phyloP scores from a whole-genome alignment of 129 eudicot genomes.

The Saussurea involucrata region DNA sequence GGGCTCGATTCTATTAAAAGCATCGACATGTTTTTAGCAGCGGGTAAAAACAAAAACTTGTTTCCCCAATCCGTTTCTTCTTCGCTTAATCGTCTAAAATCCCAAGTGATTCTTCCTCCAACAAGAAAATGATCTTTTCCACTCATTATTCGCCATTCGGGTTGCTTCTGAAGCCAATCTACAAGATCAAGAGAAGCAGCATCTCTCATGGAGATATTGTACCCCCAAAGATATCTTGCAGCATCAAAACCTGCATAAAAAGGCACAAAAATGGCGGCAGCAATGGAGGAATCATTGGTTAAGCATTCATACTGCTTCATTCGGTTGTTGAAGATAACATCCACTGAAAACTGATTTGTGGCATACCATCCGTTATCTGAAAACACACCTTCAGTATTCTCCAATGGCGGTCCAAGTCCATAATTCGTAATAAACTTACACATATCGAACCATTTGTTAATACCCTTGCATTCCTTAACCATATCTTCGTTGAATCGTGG shows the following conservation, averaged over 20 bases:
- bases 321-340: conserved; percentile 68
- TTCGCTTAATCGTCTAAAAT: conserved; percentile 59
- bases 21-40: conserved; percentile 85
- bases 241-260: conserved; percentile 89
- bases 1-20: conserved; percentile 92
- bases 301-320: conserved; percentile 93
- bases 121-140: conserved; percentile 93
- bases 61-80: conserved; percentile 84
- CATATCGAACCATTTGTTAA: conserved; percentile 79
- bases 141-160: conserved; percentile 77
- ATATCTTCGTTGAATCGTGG: conserved; percentile 72
- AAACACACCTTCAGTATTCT: conserved; percentile 72
- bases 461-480: conserved; percentile 66
- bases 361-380: conserved; percentile 74
- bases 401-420: conserved; percentile 85
- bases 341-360: conserved; percentile 82
- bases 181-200: conserved; percentile 75
- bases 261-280: conserved; percentile 89
- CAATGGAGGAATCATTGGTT: conserved; percentile 72
- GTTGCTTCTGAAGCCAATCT: conserved; percentile 60
- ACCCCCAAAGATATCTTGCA: conserved; percentile 87
- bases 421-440: conserved; percentile 57
- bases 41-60: conserved; percentile 77
- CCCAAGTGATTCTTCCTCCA: conserved; percentile 94
- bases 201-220: conserved; percentile 59